Conservation (phyloP, 345 rosid species). For the Lepidium aucheri region DNA sequence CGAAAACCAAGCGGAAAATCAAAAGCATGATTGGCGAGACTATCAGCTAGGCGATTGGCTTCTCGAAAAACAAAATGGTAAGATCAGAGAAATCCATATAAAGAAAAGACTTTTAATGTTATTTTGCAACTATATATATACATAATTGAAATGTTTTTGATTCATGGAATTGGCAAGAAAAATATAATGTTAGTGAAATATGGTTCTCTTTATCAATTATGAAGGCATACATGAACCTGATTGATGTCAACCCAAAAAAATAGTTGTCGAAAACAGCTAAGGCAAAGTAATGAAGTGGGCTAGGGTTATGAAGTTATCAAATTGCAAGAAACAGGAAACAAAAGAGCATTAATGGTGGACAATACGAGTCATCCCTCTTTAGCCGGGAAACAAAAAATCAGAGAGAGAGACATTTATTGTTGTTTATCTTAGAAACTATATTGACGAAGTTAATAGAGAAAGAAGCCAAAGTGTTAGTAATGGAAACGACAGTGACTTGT, state of each 20-base stretch:
- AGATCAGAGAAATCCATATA: neutral
- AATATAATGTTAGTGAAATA: neutral
- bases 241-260: neutral
- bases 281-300: conserved; percentile 23
- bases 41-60: too few relatives aligned
- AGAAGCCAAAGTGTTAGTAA: conserved; percentile 27
- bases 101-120: neutral
- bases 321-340: conserved; percentile 18
- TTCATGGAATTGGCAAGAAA: neutral
- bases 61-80: too few relatives aligned
- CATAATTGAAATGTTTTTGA: neutral
- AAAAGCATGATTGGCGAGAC: too few relatives aligned
- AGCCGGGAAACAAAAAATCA: conserved; percentile 10
- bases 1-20: too few relatives aligned
- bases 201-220: neutral
- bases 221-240: neutral
- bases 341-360: conserved; percentile 52
- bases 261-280: conserved; percentile 18
- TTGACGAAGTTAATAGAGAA: conserved; percentile 1
- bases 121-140: neutral
- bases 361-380: conserved; percentile 27
- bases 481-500: conserved; percentile 33
- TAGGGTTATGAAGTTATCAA: conserved; percentile 9
- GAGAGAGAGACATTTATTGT: conserved; percentile 20
- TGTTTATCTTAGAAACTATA: neutral